Percentiles rank a stretch among this genome's conserved stretches.
Evolutionary conservation across 169 alveolate species (phyloP).

Genomic region (Eimeria sp.): DNA sequence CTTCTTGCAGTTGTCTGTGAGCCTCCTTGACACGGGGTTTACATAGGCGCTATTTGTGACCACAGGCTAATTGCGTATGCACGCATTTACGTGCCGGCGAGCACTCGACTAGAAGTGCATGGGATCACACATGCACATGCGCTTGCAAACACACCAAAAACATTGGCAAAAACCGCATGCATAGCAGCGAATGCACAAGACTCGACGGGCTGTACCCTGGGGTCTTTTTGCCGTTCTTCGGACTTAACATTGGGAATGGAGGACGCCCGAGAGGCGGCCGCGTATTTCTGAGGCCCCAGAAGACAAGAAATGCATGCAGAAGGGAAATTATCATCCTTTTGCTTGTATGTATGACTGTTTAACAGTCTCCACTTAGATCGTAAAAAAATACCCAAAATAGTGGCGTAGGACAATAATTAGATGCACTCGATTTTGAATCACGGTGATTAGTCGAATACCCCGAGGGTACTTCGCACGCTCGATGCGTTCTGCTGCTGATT

Average conservation of each 20-base stretch:
- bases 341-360: background rate
- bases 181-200: background rate
- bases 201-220: constrained; percentile 15
- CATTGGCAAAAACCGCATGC: background rate
- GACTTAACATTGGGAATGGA: background rate
- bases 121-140: background rate
- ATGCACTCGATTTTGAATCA: background rate
- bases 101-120: background rate
- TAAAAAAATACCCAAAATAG: no score
- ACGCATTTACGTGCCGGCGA: background rate
- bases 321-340: background rate
- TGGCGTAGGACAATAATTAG: background rate
- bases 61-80: background rate
- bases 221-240: constrained; percentile 27
- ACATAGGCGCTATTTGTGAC: background rate
- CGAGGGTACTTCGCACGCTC: background rate
- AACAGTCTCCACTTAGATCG: background rate
- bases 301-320: background rate
- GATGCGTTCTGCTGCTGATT: background rate
- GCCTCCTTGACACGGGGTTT: background rate
- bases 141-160: background rate
- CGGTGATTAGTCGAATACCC: background rate
- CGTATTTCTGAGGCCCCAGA: constrained; percentile 54
- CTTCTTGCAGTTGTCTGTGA: background rate
- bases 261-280: constrained; percentile 43